Percentiles rank a stretch among this genome's conserved stretches.
Evolutionary conservation across 495 filamentous ascomycete species (phyloP).

Genomic region (Tuber magnatum): DNA sequence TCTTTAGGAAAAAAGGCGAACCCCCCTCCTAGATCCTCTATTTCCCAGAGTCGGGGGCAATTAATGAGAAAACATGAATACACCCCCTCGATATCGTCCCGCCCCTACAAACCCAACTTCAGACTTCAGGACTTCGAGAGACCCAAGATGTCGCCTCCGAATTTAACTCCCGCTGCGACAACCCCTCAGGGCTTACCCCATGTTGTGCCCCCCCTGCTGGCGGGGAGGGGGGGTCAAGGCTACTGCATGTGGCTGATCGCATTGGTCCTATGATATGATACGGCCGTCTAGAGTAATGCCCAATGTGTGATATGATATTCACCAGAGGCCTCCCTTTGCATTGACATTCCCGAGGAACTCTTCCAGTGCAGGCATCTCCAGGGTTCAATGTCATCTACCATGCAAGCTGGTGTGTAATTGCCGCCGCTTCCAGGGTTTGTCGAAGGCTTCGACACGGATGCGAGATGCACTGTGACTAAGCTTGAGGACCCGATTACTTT

Average conservation of each 20-base stretch:
- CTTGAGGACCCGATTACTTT: not conserved
- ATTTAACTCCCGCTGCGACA: not conserved
- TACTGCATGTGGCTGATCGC: not conserved
- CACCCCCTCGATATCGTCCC: not conserved
- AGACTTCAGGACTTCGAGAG: not conserved
- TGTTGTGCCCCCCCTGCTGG: not conserved
- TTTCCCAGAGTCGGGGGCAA: not conserved
- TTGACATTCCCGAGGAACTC: not conserved
- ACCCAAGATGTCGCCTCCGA: not conserved
- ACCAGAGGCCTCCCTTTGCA: not conserved
- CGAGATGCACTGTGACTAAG: not conserved
- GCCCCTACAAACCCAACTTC: not conserved
- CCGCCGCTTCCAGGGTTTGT: not conserved
- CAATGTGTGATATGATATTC: too few species aligned
- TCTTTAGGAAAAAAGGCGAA: not conserved
- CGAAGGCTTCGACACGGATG: not conserved
- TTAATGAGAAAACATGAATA: not conserved
- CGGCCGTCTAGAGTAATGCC: not conserved
- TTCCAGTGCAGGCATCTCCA: not conserved
- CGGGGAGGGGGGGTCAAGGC: not conserved
- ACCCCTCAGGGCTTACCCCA: not conserved
- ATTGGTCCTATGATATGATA: not conserved
- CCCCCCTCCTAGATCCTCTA: too few species aligned
- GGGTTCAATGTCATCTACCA: not conserved
- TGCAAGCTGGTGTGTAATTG: not conserved